These are phyloP conservation scores for Calonectria montana DNA, from an alignment of 2,329 filamentous ascomycete genomes.

Conservation along the genomic window DNA sequence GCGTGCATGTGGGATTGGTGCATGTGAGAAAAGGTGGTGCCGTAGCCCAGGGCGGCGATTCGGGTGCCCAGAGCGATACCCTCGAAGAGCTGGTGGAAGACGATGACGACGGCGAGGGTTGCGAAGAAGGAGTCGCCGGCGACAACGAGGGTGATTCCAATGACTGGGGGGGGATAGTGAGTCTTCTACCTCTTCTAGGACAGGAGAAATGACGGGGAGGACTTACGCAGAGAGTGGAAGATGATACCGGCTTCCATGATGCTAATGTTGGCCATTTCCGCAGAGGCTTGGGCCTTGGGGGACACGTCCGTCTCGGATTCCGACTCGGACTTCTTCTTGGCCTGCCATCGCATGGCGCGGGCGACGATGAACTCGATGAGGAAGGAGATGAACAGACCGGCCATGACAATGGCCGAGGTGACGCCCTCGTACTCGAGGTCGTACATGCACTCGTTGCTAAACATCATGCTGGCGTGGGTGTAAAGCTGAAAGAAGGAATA, in stretches of 20 bases:
- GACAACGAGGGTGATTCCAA: constrained; percentile 72
- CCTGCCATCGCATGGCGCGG: constrained; percentile 60
- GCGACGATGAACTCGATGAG: constrained; percentile 75
- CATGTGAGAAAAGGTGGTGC: constrained; percentile 31
- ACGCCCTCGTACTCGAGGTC: constrained; percentile 74
- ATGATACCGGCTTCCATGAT: constrained; percentile 80
- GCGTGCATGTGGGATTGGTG: constrained; percentile 30
- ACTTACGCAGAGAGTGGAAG: constrained; percentile 77
- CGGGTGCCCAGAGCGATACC: constrained; percentile 79
- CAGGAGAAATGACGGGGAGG: accelerated
- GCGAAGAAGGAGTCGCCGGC: constrained; percentile 66
- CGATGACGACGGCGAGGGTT: constrained; percentile 72
- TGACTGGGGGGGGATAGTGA: constrained; percentile 54
- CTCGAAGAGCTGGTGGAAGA: constrained; percentile 84
- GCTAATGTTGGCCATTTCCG: constrained; percentile 53
- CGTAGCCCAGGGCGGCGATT: constrained; percentile 68
- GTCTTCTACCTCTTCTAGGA: background rate
- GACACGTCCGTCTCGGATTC: constrained; percentile 23
- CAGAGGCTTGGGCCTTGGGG: constrained; percentile 38
- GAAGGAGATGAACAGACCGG: constrained; percentile 78
- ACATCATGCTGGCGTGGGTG: constrained; percentile 79
- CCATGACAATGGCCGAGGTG: constrained; percentile 78
- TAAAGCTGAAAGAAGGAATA: constrained; percentile 62
- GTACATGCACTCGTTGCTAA: constrained; percentile 75
- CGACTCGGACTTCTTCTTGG: constrained; percentile 40